Percentiles rank a stretch among this genome's conserved stretches.
phyloP scores from a whole-genome alignment of 2,329 filamentous ascomycete species.

The Aspergillus udagawae region DNA sequence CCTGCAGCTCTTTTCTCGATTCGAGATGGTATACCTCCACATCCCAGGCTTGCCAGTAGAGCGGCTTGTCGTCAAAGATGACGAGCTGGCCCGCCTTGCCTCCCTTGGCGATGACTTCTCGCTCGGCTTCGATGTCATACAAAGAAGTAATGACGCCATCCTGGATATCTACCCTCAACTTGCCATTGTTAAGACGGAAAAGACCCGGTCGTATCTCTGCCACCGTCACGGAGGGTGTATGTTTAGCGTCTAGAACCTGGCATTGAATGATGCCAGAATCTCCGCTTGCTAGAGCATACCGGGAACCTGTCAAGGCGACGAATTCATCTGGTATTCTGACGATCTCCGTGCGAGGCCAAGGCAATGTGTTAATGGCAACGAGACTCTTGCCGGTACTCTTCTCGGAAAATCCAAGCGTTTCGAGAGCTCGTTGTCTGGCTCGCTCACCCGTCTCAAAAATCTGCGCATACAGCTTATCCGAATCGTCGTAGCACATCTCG shows the following conservation, averaged over 20 bases:
- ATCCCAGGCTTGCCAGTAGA: conserved; percentile 98
- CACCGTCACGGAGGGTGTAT: conserved; percentile 41
- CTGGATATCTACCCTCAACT: conserved; percentile 68
- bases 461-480: conserved; percentile 79
- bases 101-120: conserved; percentile 70
- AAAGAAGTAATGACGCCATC: conserved; percentile 79
- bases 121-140: conserved; percentile 66
- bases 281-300: conserved; percentile 46
- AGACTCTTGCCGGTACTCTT: conserved; percentile 43
- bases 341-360: conserved; percentile 76
- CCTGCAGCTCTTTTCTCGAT: conserved; percentile 71
- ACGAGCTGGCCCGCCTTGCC: conserved; percentile 86
- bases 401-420: conserved; percentile 60
- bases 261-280: conserved; percentile 42
- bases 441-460: conserved; percentile 74
- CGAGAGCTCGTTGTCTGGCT: conserved; percentile 66
- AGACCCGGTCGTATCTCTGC: conserved; percentile 54
- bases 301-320: conserved; percentile 17
- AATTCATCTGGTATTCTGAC: conserved; percentile 55
- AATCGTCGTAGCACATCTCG: conserved; percentile 97
- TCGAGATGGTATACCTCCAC: conserved; percentile 95
- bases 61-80: conserved; percentile 92
- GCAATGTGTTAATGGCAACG: conserved; percentile 76
- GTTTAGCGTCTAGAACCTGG: conserved; percentile 20
- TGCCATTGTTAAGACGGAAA: conserved; percentile 75